Evolutionary conservation across 805 yeast species (phyloP).

Genomic region (Hanseniaspora lachancei): DNA sequence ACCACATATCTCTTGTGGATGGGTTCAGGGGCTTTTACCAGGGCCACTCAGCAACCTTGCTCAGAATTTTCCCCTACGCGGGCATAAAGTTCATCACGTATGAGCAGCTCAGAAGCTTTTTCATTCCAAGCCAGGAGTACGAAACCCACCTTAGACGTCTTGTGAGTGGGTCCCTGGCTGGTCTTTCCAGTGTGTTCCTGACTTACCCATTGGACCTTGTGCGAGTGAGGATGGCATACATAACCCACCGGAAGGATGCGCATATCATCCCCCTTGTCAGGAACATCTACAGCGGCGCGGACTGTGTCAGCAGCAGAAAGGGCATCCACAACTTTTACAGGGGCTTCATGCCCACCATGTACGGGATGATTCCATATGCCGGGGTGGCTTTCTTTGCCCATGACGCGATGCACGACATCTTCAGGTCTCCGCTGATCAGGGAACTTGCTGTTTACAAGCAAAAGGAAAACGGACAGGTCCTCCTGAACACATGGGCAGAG

Average conservation of each 20-base stretch:
- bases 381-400: conserved; percentile 95
- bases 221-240: conserved; percentile 84
- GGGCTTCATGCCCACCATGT: conserved; percentile 84
- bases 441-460: conserved; percentile 34
- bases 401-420: conserved; percentile 76
- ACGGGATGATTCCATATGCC: conserved; percentile 96
- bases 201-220: conserved; percentile 89
- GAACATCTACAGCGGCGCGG: conserved; percentile 21
- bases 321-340: conserved; percentile 57
- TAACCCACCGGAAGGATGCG: conserved; percentile 37
- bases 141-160: conserved; percentile 76
- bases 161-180: conserved; percentile 81
- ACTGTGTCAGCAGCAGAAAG: not conserved
- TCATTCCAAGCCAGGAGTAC: conserved; percentile 60
- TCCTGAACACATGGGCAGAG: conserved; percentile 84
- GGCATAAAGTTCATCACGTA: conserved; percentile 93
- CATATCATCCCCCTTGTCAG: conserved; percentile 21
- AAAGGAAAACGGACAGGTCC: conserved; percentile 28
- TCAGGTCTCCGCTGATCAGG: conserved; percentile 48
- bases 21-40: conserved; percentile 77
- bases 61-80: conserved; percentile 91
- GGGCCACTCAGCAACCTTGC: conserved; percentile 87
- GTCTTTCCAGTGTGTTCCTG: conserved; percentile 69
- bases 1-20: conserved; percentile 49
- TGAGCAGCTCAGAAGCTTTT: conserved; percentile 70